These are phyloP conservation scores for Russula emetica DNA, from an alignment of 768 basidiomycete genomes.

Conservation along the genomic window DNA sequence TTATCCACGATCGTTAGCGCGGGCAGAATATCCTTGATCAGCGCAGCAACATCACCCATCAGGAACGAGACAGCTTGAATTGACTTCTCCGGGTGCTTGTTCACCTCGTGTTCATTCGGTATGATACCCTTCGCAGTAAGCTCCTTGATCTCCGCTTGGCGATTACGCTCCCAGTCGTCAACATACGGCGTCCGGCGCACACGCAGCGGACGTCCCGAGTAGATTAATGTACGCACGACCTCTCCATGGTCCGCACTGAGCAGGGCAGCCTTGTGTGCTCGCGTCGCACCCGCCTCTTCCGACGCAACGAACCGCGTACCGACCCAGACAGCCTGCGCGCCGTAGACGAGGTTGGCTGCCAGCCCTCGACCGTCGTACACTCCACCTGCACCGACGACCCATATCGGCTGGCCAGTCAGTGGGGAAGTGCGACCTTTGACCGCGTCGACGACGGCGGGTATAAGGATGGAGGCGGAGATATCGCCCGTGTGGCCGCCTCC, in stretches of 20 bases:
- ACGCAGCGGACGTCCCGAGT: constrained; percentile 83
- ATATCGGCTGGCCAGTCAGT: constrained; percentile 76
- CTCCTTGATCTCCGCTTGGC: constrained; percentile 75
- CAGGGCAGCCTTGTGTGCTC: constrained; percentile 80
- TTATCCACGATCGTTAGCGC: constrained; percentile 79
- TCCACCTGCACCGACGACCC: constrained; percentile 88
- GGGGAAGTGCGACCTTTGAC: constrained; percentile 74
- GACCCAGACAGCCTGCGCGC: constrained; percentile 80
- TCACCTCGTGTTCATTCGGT: constrained; percentile 65
- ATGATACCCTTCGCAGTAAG: constrained; percentile 78
- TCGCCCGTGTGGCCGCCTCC: constrained; percentile 73
- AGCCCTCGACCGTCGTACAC: constrained; percentile 85
- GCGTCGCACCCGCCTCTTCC: constrained; percentile 77
- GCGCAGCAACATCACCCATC: constrained; percentile 76
- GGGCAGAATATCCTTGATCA: constrained; percentile 72
- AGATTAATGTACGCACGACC: constrained; percentile 77
- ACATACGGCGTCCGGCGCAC: constrained; percentile 83
- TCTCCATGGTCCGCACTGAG: constrained; percentile 72
- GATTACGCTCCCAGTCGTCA: constrained; percentile 78
- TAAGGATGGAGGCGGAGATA: constrained; percentile 76
- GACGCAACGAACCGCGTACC: constrained; percentile 73
- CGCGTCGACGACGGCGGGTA: constrained; percentile 85
- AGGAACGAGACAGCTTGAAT: constrained; percentile 65
- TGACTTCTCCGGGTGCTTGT: constrained; percentile 78
- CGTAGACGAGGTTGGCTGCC: constrained; percentile 84